phyloP scores from a whole-genome alignment of 495 filamentous ascomycete genomes.

The Penicillium soppii region DNA sequence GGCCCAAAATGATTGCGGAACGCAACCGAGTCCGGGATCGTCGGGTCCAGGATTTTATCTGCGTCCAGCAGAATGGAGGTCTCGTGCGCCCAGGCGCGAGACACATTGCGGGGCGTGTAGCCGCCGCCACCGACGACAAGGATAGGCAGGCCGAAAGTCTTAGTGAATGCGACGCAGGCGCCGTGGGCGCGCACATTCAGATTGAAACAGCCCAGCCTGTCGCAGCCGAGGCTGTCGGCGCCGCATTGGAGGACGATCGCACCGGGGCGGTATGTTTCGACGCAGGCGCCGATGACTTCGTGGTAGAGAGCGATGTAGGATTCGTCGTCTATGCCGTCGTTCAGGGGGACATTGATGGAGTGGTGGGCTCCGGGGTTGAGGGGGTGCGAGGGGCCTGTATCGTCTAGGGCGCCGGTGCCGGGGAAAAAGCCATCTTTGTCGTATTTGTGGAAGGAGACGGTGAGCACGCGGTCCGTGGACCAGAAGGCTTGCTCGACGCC shows the following conservation, averaged over 20 bases:
- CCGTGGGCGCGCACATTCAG: conserved; percentile 93
- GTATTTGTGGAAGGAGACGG: conserved; percentile 96
- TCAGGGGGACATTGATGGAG: conserved; percentile 64
- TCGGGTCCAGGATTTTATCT: conserved; percentile 65
- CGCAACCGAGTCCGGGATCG: conserved; percentile 68
- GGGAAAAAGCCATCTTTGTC: conserved; percentile 77
- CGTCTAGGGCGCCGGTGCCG: conserved; percentile 59
- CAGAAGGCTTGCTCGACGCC: conserved; percentile 97
- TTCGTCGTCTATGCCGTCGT: conserved; percentile 87
- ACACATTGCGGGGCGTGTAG: conserved; percentile 97
- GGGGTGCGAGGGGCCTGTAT: conserved; percentile 58
- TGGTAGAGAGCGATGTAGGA: conserved; percentile 86
- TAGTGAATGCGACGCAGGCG: conserved; percentile 84
- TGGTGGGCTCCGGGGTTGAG: conserved; percentile 64
- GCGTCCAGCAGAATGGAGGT: conserved; percentile 85
- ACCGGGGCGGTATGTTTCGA: conserved; percentile 73
- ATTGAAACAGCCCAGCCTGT: conserved; percentile 93
- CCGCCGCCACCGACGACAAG: conserved; percentile 92
- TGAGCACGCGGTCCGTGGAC: conserved; percentile 94
- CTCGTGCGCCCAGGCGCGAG: conserved; percentile 93
- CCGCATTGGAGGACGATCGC: conserved; percentile 96
- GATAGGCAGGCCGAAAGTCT: conserved; percentile 71
- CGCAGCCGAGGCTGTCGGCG: conserved; percentile 90
- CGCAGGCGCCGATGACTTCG: conserved; percentile 70
- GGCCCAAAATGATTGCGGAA: conserved; percentile 83